Evolutionary conservation across 148 eudicot genomes (phyloP).

Genomic region (Camellia lanceoleosa): DNA sequence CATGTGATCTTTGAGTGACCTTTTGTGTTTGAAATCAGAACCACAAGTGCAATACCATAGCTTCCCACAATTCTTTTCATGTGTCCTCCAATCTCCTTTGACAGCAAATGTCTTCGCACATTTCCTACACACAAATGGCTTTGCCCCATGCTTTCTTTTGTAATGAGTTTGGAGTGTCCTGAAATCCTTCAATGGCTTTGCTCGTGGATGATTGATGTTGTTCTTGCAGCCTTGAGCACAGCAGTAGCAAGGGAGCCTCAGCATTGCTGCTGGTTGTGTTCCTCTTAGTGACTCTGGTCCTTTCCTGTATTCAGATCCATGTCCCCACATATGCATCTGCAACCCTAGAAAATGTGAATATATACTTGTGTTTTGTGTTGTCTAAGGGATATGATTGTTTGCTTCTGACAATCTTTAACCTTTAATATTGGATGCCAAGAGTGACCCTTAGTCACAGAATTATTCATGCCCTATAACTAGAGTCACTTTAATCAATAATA

Average conservation of each 20-base stretch:
- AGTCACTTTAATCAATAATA: too few species aligned
- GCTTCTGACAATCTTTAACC: not conserved
- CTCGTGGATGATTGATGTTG: conserved; percentile 56
- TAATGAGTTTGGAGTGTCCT: conserved; percentile 56
- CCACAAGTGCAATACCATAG: conserved; percentile 58
- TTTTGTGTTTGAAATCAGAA: conserved; percentile 54
- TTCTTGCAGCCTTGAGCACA: conserved; percentile 56
- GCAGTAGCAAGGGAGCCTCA: conserved; percentile 50
- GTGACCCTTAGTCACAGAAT: too few species aligned
- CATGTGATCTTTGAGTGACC: conserved; percentile 51
- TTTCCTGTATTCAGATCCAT: conserved; percentile 50
- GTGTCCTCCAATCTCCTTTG: conserved; percentile 57
- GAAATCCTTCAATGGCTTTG: conserved; percentile 53
- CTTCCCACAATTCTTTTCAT: conserved; percentile 57
- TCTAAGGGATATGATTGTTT: too few species aligned
- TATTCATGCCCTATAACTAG: too few species aligned
- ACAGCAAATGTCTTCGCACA: conserved; percentile 47
- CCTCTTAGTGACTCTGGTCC: conserved; percentile 51
- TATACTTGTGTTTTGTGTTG: too few species aligned
- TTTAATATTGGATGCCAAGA: too few species aligned
- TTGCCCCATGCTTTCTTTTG: conserved; percentile 50
- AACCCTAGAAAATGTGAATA: not conserved
- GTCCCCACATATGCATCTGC: conserved; percentile 66
- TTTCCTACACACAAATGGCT: conserved; percentile 48
- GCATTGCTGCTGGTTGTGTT: conserved; percentile 51